Conservation (phyloP, 768 basidiomycete species). For the Holtermanniella nyarrowii region DNA sequence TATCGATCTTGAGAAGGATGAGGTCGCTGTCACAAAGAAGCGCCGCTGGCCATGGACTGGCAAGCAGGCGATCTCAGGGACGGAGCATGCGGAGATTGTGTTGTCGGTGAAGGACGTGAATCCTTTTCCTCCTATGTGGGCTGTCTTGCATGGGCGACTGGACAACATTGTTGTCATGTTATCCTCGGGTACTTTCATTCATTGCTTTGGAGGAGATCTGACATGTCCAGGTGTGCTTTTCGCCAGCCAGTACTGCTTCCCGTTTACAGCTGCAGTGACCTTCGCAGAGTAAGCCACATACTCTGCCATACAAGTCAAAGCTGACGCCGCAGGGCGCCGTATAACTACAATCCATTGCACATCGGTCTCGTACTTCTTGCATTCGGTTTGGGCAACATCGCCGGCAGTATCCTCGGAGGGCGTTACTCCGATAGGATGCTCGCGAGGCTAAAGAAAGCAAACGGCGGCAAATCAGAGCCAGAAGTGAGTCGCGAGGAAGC, state of each 20-base stretch:
- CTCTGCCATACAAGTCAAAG: not conserved
- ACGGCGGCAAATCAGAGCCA: constrained; percentile 49
- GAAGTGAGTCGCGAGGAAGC: constrained; percentile 53
- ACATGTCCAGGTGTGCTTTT: constrained; percentile 53
- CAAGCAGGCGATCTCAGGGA: constrained; percentile 3
- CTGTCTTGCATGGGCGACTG: constrained; percentile 48
- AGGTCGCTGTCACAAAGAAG: constrained; percentile 11
- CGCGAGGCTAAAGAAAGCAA: constrained; percentile 43
- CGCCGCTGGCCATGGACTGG: constrained; percentile 11
- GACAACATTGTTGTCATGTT: constrained; percentile 61
- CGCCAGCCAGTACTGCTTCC: constrained; percentile 58
- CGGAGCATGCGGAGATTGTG: constrained; percentile 42
- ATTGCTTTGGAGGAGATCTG: too few species aligned
- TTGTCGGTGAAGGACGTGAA: constrained; percentile 64
- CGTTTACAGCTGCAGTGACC: constrained; percentile 66
- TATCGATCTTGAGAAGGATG: constrained; percentile 16
- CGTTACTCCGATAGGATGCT: constrained; percentile 52
- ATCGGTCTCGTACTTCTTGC: constrained; percentile 68
- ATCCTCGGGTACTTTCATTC: constrained; percentile 7
- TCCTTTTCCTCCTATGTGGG: constrained; percentile 54
- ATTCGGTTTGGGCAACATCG: constrained; percentile 53
- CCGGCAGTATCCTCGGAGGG: constrained; percentile 53
- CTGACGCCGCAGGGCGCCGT: constrained; percentile 41
- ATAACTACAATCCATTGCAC: constrained; percentile 57
- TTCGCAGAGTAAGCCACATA: constrained; percentile 43